These are phyloP conservation scores for Paracoccidioides brasiliensis DNA, from an alignment of 2,329 filamentous ascomycete genomes.

Conservation along the genomic window DNA sequence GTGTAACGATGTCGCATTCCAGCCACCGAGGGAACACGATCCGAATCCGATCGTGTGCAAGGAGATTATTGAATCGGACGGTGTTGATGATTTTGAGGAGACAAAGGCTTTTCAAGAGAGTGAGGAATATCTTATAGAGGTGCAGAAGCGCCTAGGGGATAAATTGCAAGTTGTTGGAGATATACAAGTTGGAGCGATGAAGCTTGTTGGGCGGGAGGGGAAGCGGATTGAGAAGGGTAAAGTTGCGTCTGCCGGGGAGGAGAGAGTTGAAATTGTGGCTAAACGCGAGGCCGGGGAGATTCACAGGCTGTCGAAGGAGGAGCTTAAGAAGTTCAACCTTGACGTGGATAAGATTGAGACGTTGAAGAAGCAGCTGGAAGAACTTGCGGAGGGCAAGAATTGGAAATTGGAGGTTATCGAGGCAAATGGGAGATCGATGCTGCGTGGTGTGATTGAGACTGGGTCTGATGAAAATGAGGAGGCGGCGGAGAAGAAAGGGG, in stretches of 20 bases:
- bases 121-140: slow-evolving; percentile 22
- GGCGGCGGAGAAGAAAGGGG: slow-evolving; percentile 4
- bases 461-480: slow-evolving; percentile 32
- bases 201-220: slow-evolving; percentile 42
- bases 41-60: slow-evolving; percentile 67
- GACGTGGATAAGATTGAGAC: slow-evolving; percentile 55
- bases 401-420: slow-evolving; percentile 78
- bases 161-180: slow-evolving; percentile 40
- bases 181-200: slow-evolving; percentile 45
- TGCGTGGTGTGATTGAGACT: slow-evolving; percentile 55
- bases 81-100: slow-evolving; percentile 36
- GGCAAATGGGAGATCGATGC: slow-evolving; percentile 49
- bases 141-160: slow-evolving; percentile 6
- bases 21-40: slow-evolving; percentile 63
- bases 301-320: slow-evolving; percentile 48
- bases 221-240: slow-evolving; percentile 44
- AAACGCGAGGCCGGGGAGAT: slow-evolving; percentile 50
- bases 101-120: slow-evolving; percentile 18
- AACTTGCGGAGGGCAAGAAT: slow-evolving; percentile 54
- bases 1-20: slow-evolving; percentile 75
- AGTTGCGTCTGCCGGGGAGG: slow-evolving; percentile 39
- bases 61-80: slow-evolving; percentile 51
- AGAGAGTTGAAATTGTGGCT: slow-evolving; percentile 37
- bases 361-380: slow-evolving; percentile 54
- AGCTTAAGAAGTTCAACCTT: slow-evolving; percentile 56